Evolutionary conservation across 768 basidiomycete species (phyloP).

Genomic region (Ramaria rubella): DNA sequence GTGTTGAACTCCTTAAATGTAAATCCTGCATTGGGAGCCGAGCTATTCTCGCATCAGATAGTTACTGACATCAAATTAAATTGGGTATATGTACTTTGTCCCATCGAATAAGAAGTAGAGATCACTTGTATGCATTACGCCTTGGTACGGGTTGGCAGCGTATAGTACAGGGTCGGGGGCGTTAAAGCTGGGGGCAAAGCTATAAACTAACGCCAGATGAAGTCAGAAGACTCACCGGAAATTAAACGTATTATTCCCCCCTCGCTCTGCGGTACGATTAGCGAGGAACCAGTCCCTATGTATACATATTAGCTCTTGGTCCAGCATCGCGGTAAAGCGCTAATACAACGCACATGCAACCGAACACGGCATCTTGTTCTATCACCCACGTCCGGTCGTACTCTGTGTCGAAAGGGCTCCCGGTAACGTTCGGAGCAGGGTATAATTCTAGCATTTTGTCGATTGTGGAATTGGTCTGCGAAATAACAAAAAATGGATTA

Average conservation of each 20-base stretch:
- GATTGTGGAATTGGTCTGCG: conserved; percentile 33
- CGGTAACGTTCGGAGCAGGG: conserved; percentile 28
- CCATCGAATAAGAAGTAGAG: conserved; percentile 39
- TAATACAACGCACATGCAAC: conserved; percentile 33
- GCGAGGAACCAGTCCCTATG: conserved; percentile 36
- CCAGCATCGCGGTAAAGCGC: background rate
- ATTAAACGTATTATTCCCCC: conserved; percentile 29
- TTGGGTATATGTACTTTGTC: conserved; percentile 12
- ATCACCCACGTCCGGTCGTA: conserved; percentile 37
- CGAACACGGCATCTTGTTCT: conserved; percentile 37
- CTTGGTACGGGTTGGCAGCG: conserved; percentile 30
- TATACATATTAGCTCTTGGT: background rate
- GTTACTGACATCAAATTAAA: background rate
- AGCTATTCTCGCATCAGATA: background rate
- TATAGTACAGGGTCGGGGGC: conserved; percentile 36
- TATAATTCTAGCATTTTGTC: conserved; percentile 32
- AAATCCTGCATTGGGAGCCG: conserved; percentile 26
- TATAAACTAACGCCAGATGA: background rate
- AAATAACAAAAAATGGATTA: background rate
- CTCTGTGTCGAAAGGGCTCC: conserved; percentile 33
- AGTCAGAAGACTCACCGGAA: conserved; percentile 26
- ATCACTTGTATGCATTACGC: conserved; percentile 40
- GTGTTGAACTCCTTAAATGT: conserved; percentile 33
- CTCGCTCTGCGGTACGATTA: conserved; percentile 24
- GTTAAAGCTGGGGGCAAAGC: conserved; percentile 30